Conservation (phyloP, 2,329 filamentous ascomycete species). For the Grosmannia huntii region DNA sequence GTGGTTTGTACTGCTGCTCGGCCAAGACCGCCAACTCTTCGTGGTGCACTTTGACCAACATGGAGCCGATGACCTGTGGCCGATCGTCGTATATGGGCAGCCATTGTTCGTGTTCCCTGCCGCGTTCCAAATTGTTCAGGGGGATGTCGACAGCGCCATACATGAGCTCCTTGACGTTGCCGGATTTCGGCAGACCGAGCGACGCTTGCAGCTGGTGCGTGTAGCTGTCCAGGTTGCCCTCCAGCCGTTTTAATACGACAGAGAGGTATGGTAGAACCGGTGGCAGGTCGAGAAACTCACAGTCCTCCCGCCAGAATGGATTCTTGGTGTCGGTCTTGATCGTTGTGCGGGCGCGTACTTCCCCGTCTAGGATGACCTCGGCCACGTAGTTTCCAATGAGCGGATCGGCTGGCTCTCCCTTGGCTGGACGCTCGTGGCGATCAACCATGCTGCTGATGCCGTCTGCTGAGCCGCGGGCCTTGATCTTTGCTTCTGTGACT, state of each 20-base stretch:
- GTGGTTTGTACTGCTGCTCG: slow-evolving; percentile 68
- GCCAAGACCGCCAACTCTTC: slow-evolving; percentile 86
- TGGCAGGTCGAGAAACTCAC: slow-evolving; percentile 63
- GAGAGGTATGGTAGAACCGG: slow-evolving; percentile 55
- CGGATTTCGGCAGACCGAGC: slow-evolving; percentile 27
- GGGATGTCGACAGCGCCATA: slow-evolving; percentile 71
- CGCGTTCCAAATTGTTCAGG: slow-evolving; percentile 63
- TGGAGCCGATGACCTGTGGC: slow-evolving; percentile 65
- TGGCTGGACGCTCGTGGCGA: slow-evolving; percentile 19
- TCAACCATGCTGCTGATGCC: slow-evolving; percentile 6
- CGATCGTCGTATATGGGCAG: slow-evolving; percentile 67
- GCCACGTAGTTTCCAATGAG: slow-evolving; percentile 59
- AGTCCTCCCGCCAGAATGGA: slow-evolving; percentile 74
- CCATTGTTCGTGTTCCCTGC: slow-evolving; percentile 78
- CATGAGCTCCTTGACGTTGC: slow-evolving; percentile 35
- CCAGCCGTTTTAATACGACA: slow-evolving; percentile 56
- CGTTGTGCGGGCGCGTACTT: slow-evolving; percentile 63
- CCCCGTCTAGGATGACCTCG: slow-evolving; percentile 68
- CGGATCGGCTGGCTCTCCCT: slow-evolving; percentile 23
- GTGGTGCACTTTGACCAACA: slow-evolving; percentile 70
- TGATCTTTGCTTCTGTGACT: slow-evolving; percentile 50
- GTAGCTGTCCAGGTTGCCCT: slow-evolving; percentile 35
- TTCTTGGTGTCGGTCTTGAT: slow-evolving; percentile 58
- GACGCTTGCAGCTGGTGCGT: slow-evolving; percentile 30
- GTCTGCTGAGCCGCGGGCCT: slow-evolving; percentile 19